Percentiles rank a stretch among this genome's conserved stretches.
Evolutionary conservation across 352 stramenopile genomes (phyloP).

Genomic region (Phytophthora foliorum): DNA sequence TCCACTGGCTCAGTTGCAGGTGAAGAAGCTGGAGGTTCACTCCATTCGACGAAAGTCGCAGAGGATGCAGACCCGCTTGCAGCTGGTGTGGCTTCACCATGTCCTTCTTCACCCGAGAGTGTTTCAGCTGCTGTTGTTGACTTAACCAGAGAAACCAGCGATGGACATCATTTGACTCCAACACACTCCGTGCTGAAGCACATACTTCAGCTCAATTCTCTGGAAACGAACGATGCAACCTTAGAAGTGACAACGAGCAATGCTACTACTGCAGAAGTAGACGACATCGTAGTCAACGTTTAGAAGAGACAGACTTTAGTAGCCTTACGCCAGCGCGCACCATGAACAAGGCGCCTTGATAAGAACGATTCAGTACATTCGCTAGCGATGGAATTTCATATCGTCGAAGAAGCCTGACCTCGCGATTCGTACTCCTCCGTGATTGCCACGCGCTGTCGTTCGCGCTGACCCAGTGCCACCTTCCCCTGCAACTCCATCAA

Average conservation of each 20-base stretch:
- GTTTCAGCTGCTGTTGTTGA: constrained; percentile 16
- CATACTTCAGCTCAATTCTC: constrained; percentile 30
- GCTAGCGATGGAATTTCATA: constrained; percentile 73
- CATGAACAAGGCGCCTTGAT: neutral
- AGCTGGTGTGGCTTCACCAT: constrained; percentile 13
- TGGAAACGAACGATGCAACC: constrained; percentile 10
- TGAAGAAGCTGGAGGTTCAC: neutral
- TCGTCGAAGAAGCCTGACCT: constrained; percentile 76
- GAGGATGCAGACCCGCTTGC: neutral
- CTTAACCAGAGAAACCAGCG: constrained; percentile 2
- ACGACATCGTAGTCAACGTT: constrained; percentile 25
- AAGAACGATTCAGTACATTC: neutral
- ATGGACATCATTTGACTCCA: neutral
- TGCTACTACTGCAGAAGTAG: constrained; percentile 1
- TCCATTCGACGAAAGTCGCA: neutral
- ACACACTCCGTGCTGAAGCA: constrained; percentile 42
- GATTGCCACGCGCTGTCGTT: constrained; percentile 51
- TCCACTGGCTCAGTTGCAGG: constrained; percentile 23
- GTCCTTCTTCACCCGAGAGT: constrained; percentile 27
- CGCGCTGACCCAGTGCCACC: constrained; percentile 52
- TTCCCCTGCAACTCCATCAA: constrained; percentile 65
- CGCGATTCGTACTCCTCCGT: constrained; percentile 73
- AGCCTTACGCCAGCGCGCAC: neutral
- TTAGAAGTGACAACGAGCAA: constrained; percentile 2
- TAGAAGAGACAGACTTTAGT: constrained; percentile 8